Evolutionary conservation across 1,284 basidiomycete species (phyloP).

Genomic region (Puccinia hordei): DNA sequence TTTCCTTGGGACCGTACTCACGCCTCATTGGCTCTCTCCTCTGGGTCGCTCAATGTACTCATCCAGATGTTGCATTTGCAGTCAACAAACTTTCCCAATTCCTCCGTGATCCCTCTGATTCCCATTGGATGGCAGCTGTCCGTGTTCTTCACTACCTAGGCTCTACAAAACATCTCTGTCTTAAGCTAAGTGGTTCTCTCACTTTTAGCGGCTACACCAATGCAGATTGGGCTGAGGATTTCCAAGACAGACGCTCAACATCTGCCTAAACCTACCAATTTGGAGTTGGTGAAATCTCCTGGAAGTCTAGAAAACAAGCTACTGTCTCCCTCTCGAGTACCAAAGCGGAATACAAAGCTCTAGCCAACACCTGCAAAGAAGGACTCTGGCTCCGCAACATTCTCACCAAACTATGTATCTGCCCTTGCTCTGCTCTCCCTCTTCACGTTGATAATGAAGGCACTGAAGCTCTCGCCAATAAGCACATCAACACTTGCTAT

Average conservation of each 20-base stretch:
- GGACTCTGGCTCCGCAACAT: neutral
- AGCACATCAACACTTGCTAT: no score
- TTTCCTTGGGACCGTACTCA: no score
- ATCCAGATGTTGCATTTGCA: no score
- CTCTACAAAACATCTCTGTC: neutral
- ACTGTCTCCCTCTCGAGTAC: neutral
- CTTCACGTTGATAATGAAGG: no score
- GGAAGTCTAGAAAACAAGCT: slow-evolving; percentile 1
- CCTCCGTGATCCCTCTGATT: neutral
- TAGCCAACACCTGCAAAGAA: neutral
- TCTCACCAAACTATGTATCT: neutral
- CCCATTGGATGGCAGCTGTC: neutral
- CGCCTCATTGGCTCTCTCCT: no score
- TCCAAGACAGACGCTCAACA: neutral
- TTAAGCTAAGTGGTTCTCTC: neutral
- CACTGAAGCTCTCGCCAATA: no score
- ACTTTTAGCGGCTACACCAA: neutral
- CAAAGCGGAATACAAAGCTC: neutral
- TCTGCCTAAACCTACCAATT: neutral
- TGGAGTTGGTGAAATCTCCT: neutral
- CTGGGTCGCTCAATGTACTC: no score
- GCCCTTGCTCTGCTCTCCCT: neutral
- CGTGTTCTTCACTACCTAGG: neutral
- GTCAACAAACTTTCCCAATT: no score
- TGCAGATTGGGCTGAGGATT: neutral